These are phyloP conservation scores for Colletotrichum falcatum DNA, from an alignment of 2,329 filamentous ascomycete species.

Conservation along the genomic window DNA sequence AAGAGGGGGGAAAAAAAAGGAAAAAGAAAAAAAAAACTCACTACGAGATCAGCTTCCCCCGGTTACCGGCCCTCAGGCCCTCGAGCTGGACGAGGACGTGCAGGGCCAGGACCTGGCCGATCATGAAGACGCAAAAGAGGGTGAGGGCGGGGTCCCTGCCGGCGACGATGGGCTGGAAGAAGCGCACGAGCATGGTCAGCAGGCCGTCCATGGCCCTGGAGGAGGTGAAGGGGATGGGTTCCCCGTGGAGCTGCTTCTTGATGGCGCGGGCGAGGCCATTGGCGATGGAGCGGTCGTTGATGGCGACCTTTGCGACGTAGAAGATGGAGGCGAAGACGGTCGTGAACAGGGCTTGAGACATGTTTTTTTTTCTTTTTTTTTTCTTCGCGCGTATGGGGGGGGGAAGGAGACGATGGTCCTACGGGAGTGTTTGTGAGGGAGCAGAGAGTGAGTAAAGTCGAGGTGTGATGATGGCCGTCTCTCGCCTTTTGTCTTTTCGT, in stretches of 20 bases:
- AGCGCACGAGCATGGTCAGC: constrained; percentile 39
- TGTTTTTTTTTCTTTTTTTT: background rate
- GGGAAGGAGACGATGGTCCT: too few relatives aligned
- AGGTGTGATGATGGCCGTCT: background rate
- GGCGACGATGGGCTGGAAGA: constrained; percentile 41
- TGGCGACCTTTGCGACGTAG: constrained; percentile 32
- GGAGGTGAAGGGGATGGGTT: constrained; percentile 41
- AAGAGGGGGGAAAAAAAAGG: background rate
- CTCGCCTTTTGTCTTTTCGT: background rate
- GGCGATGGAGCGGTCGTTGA: constrained; percentile 24
- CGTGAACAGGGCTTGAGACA: constrained; percentile 23
- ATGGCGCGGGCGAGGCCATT: constrained; percentile 23
- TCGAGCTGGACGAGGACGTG: constrained; percentile 42
- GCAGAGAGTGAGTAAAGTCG: background rate
- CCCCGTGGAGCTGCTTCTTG: background rate
- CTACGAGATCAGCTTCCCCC: constrained; percentile 42
- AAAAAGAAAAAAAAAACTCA: constrained; percentile 7
- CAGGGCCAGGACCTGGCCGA: constrained; percentile 43
- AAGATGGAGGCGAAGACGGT: constrained; percentile 14
- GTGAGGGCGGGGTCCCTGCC: constrained; percentile 37
- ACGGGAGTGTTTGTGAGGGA: background rate
- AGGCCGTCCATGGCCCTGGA: constrained; percentile 40
- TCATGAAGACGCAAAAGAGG: constrained; percentile 43
- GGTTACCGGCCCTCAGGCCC: constrained; percentile 42
- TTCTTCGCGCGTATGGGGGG: too few relatives aligned